Evolutionary conservation across 2,329 filamentous ascomycete genomes (phyloP).

Genomic region (Pyrenophora teres): DNA sequence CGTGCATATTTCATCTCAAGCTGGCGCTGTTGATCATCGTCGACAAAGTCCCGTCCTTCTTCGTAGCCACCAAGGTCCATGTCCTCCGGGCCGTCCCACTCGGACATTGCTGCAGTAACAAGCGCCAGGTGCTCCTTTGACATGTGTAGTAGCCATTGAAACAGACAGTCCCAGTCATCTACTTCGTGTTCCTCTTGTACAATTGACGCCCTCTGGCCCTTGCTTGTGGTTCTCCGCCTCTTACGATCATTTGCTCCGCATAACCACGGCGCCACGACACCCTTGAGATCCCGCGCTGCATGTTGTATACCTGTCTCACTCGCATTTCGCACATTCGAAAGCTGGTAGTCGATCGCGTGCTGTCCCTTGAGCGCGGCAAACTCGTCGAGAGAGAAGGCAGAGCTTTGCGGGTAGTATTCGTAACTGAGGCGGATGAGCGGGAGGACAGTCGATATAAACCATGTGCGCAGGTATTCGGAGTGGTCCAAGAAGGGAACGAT

Average conservation of each 20-base stretch:
- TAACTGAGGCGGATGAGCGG: slow-evolving; percentile 71
- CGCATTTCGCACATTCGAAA: slow-evolving; percentile 46
- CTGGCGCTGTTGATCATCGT: slow-evolving; percentile 63
- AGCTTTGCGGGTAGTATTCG: slow-evolving; percentile 67
- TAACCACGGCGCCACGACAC: slow-evolving; percentile 74
- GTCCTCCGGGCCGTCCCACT: slow-evolving; percentile 76
- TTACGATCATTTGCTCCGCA: slow-evolving; percentile 67
- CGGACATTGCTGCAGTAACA: slow-evolving; percentile 66
- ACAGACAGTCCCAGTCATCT: slow-evolving; percentile 69
- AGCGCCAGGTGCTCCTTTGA: slow-evolving; percentile 65
- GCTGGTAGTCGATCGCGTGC: slow-evolving; percentile 63
- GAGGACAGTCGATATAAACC: slow-evolving; percentile 71
- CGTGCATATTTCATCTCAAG: slow-evolving; percentile 69
- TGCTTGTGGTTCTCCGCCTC: slow-evolving; percentile 50
- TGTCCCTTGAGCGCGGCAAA: slow-evolving; percentile 67
- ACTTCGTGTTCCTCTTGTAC: slow-evolving; percentile 44
- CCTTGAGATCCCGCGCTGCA: slow-evolving; percentile 68
- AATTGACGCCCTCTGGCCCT: slow-evolving; percentile 31
- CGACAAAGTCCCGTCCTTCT: slow-evolving; percentile 58
- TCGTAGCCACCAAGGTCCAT: slow-evolving; percentile 68
- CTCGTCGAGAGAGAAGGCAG: slow-evolving; percentile 61
- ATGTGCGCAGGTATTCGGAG: slow-evolving; percentile 65
- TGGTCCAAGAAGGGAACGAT: slow-evolving; percentile 70
- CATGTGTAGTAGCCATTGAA: slow-evolving; percentile 68
- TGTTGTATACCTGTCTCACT: slow-evolving; percentile 31